A percentile compares a stretch with the other conserved stretches of the same genome.
These are phyloP conservation scores for Marvania coccoides DNA, from an alignment of 139 green algal genomes.

Conservation along the genomic window DNA sequence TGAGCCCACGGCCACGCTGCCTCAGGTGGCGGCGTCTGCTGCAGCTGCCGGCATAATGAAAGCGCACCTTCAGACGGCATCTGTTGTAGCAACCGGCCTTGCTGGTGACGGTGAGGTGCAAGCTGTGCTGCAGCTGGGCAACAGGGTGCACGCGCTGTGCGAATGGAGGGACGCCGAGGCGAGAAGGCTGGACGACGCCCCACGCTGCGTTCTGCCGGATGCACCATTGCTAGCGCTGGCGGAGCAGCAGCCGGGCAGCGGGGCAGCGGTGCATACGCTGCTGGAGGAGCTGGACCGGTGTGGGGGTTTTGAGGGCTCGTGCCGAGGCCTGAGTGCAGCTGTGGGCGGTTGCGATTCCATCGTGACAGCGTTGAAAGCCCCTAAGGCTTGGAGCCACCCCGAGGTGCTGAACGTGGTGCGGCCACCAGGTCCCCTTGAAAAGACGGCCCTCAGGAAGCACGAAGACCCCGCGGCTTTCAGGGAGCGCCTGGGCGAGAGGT, in stretches of 20 bases:
- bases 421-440: background rate
- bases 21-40: background rate
- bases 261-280: background rate
- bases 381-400: constrained; percentile 3
- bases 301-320: background rate
- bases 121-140: background rate
- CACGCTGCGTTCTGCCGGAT: constrained; percentile 38
- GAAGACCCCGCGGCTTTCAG: constrained; percentile 9
- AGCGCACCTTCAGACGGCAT: background rate
- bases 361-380: too few relatives aligned
- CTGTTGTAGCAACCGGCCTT: background rate
- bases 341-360: background rate
- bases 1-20: constrained; percentile 9
- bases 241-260: background rate
- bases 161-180: constrained; percentile 45
- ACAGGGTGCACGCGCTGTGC: constrained; percentile 42
- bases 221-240: constrained; percentile 23
- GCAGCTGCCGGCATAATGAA: background rate
- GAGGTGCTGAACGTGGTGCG: constrained; percentile 9
- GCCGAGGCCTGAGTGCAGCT: background rate
- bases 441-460: background rate
- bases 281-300: background rate
- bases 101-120: background rate
- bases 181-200: constrained; percentile 24
- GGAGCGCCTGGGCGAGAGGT: constrained; percentile 27